Percentiles rank a stretch among this genome's conserved stretches.
phyloP scores from a whole-genome alignment of 805 yeast genomes.

The Torulaspora quercuum region DNA sequence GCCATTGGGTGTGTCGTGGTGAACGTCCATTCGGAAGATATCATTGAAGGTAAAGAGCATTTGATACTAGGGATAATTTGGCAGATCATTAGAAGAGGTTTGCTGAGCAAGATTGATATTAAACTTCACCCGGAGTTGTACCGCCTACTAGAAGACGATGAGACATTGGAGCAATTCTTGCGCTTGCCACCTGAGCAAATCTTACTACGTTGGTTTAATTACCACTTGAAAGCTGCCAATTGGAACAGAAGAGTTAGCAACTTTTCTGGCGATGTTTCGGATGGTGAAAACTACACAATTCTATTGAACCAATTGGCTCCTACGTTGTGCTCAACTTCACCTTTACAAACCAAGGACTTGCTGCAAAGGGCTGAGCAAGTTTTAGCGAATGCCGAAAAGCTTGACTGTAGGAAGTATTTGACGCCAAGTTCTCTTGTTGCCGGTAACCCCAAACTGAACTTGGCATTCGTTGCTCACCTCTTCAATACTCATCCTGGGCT shows the following conservation, averaged over 20 bases:
- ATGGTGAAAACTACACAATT: conserved; percentile 93
- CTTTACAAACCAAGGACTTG: conserved; percentile 74
- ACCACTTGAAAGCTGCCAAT: conserved; percentile 88
- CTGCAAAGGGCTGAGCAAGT: conserved; percentile 84
- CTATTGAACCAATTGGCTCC: conserved; percentile 87
- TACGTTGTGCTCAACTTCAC: conserved; percentile 71
- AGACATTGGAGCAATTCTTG: conserved; percentile 92
- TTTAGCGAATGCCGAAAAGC: conserved; percentile 79
- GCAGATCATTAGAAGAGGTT: conserved; percentile 97
- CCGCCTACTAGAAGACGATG: conserved; percentile 91
- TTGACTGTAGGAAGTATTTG: conserved; percentile 89
- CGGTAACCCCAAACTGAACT: conserved; percentile 93
- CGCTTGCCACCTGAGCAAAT: conserved; percentile 98
- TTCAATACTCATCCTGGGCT: conserved; percentile 96
- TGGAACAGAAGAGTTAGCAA: conserved; percentile 83
- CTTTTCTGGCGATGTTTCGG: conserved; percentile 82
- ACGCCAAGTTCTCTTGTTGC: conserved; percentile 91
- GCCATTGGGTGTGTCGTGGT: conserved; percentile 99
- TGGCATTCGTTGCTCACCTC: conserved; percentile 95
- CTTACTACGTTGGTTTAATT: conserved; percentile 94
- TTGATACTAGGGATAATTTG: conserved; percentile 87
- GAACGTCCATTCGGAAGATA: conserved; percentile 94
- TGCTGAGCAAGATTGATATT: conserved; percentile 91
- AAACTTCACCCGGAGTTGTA: conserved; percentile 95
- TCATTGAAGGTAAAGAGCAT: conserved; percentile 91